These are phyloP conservation scores for Phytophthora sp. DNA, from an alignment of 352 stramenopile species.

Conservation along the genomic window DNA sequence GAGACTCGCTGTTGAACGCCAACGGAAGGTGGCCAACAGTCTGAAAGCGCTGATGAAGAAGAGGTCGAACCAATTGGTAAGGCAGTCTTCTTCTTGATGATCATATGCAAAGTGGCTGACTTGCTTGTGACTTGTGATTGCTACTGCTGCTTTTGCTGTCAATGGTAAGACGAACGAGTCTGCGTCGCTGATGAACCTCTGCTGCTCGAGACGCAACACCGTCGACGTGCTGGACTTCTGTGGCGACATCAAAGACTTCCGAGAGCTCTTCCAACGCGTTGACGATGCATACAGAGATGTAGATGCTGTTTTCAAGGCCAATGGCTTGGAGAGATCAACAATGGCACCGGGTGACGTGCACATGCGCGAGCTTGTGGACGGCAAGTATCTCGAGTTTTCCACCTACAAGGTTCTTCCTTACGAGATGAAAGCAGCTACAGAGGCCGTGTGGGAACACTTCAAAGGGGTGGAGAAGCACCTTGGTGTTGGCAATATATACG, in stretches of 20 bases:
- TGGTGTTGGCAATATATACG: slow-evolving; percentile 30
- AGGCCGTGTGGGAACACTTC: slow-evolving; percentile 32
- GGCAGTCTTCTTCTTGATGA: neutral
- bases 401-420: slow-evolving; percentile 29
- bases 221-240: slow-evolving; percentile 26
- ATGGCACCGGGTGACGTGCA: slow-evolving; percentile 24
- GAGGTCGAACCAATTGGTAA: slow-evolving; percentile 19
- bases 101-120: neutral
- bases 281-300: slow-evolving; percentile 20
- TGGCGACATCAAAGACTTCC: slow-evolving; percentile 23
- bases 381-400: slow-evolving; percentile 30
- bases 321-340: slow-evolving; percentile 18
- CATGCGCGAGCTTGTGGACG: slow-evolving; percentile 22
- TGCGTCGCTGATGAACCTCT: slow-evolving; percentile 18
- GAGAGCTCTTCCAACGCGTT: slow-evolving; percentile 19
- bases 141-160: neutral
- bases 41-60: slow-evolving; percentile 39
- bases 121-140: neutral
- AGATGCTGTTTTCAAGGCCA: slow-evolving; percentile 25
- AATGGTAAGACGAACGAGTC: slow-evolving; percentile 18
- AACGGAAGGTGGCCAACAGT: slow-evolving; percentile 40
- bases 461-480: slow-evolving; percentile 39
- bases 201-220: slow-evolving; percentile 3
- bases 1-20: slow-evolving; percentile 37
- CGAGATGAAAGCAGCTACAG: slow-evolving; percentile 2